These are phyloP conservation scores for Penicillium fuscoglaucum DNA, from an alignment of 2,329 filamentous ascomycete species.

Conservation along the genomic window DNA sequence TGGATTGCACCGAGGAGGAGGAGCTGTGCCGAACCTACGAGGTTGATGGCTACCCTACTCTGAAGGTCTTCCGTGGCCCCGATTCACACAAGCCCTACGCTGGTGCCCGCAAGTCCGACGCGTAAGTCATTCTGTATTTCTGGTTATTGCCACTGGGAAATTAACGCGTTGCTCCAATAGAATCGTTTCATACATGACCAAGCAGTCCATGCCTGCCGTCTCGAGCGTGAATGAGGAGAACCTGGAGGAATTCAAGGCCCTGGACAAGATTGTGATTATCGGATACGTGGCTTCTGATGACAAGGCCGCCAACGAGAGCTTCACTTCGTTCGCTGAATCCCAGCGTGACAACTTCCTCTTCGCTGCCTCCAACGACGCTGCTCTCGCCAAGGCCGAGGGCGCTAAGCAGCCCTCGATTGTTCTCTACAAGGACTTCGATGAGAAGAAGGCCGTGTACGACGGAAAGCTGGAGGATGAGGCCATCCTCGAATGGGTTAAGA, in stretches of 20 bases:
- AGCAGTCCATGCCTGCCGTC: constrained; percentile 92
- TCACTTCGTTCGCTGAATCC: constrained; percentile 68
- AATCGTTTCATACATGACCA: constrained; percentile 88
- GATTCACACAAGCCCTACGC: constrained; percentile 80
- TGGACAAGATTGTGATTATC: constrained; percentile 94
- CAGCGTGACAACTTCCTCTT: constrained; percentile 92
- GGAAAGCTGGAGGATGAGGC: constrained; percentile 79
- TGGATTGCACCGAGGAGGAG: constrained; percentile 89
- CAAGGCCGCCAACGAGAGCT: constrained; percentile 85
- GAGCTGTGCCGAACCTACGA: constrained; percentile 88
- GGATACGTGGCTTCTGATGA: constrained; percentile 79
- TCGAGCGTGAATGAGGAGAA: constrained; percentile 78
- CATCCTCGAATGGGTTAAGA: constrained; percentile 81
- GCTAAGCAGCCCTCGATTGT: constrained; percentile 84
- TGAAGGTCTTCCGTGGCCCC: constrained; percentile 95
- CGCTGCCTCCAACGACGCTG: constrained; percentile 79
- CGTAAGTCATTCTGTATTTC: constrained; percentile 44
- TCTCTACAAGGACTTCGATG: constrained; percentile 96
- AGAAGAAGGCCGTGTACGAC: constrained; percentile 83
- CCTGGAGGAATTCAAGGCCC: constrained; percentile 93
- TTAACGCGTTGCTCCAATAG: constrained; percentile 36
- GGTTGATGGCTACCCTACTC: constrained; percentile 96
- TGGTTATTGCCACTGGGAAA: background rate
- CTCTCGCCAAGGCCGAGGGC: constrained; percentile 83
- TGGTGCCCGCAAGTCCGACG: constrained; percentile 83